Evolutionary conservation across 192 early-diverging fungal species (phyloP), one percentile per base, ranked within the genome.

Genomic region (Coemansia sp.): DNA sequence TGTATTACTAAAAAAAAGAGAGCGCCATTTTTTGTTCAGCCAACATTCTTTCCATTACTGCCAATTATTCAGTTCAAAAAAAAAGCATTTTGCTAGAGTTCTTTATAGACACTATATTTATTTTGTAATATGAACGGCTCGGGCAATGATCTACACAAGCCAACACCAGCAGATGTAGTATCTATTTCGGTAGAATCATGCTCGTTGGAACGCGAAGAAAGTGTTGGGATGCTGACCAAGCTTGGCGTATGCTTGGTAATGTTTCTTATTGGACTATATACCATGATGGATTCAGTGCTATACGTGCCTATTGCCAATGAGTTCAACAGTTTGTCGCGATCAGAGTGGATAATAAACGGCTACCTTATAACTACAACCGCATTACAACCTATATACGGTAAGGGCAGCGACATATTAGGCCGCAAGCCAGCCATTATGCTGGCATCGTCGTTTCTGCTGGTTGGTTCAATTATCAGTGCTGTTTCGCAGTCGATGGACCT

Each of bases 341-440:
- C 91, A 41, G 70, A 87, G 9, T 97, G 94, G 94, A 83, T 97
- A 30, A 88, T 87, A 11, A 87, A 83, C 7, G 65, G 81, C n/a
- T 93, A 91, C 52, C 71, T 92, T 11, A 72, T 90, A 20, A 80
- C 82, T 5, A 68, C 72, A 21, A 90, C 90, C 1, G 80, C 91
- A 5, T 72, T 90, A 45, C 79, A 86, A 43, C 87, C 88, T 14
- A 50, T 88, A 0, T 96, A 94, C 70, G 94, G 91, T n/a, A 91
- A 86, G 50, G 61, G 92, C 31, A 81, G 88, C 37, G 91, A 93
- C 56, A 87, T 94, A 18, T 78, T 87, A 58, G 81, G 81, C 1
- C 78, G 74, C 19, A 59, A 57, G 12, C 43, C 54, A 9, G 48
- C 59, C 4, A 53, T 82, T 15, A 46, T 78, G 4, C 39, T 57